Evolutionary conservation across 345 rosid species (phyloP).

Genomic region (Linum tenue): DNA sequence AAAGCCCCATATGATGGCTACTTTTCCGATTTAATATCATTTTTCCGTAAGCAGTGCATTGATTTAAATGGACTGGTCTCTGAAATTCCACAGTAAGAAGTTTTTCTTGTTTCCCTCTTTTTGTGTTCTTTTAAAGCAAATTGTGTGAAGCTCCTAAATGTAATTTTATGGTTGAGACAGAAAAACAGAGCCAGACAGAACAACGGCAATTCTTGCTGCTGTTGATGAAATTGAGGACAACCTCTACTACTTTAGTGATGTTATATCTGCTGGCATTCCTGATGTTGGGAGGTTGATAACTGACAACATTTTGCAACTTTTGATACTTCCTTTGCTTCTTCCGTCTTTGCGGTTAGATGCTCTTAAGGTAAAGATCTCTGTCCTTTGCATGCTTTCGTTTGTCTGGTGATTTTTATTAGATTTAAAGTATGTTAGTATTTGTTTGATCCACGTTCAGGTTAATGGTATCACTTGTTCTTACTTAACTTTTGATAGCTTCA

Average conservation of each 20-base stretch:
- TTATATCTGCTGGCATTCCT: constrained; percentile 96
- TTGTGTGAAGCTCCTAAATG: constrained; percentile 16
- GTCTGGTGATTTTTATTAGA: neutral
- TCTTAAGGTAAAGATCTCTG: constrained; percentile 40
- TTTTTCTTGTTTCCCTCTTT: neutral
- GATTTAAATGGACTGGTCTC: constrained; percentile 46
- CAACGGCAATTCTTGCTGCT: constrained; percentile 46
- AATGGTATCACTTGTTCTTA: neutral
- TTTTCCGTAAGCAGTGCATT: constrained; percentile 52
- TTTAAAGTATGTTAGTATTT: neutral
- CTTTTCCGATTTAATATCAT: constrained; percentile 45
- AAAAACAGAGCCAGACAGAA: constrained; percentile 34
- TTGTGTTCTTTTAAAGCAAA: neutral
- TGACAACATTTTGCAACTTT: constrained; percentile 61
- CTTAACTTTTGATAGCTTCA: constrained; percentile 19
- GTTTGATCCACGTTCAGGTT: constrained; percentile 1
- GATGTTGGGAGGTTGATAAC: constrained; percentile 87
- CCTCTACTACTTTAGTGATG: constrained; percentile 86
- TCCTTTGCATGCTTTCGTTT: constrained; percentile 12
- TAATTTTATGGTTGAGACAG: constrained; percentile 40
- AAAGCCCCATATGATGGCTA: constrained; percentile 47
- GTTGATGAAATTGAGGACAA: constrained; percentile 95
- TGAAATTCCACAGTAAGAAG: constrained; percentile 39
- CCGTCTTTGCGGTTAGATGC: constrained; percentile 58
- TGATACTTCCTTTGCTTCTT: constrained; percentile 82